Base-by-base conservation (phyloP, 2,329 filamentous ascomycete genomes). In the Fonsecaea nubica region DNA sequence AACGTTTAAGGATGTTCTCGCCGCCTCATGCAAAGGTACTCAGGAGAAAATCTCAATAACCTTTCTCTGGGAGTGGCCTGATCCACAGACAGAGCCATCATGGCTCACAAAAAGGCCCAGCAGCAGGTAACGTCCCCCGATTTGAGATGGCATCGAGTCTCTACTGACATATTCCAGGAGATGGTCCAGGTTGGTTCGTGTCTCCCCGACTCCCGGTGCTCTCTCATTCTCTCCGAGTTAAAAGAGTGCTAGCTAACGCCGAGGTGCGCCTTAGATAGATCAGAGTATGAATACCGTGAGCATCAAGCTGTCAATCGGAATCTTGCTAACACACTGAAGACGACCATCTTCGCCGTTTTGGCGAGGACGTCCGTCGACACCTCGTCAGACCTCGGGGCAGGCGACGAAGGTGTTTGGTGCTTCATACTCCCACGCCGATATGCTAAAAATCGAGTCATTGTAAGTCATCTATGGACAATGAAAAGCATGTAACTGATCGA, bases 161-260 rank as follows among this genome's bases (percentile, higher is more conserved):
- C 15, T 58, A 60, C 62, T 69, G 53, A 68, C 50, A 7, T 21
- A 63, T 30, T 56, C 6, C 84, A 98, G 92, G 95, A 99, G 86
- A 99, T 99, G 95, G 92, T 97, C 74, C 94, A 99, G 90, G 93
- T 99, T 84, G 94, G 95, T 98, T 90, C 86, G 89, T 90, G 75
- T 75, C 73, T 75, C 75, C 71, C 66, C 65, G 67, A 65, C 64
- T 45, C 13, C 25, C 12, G 62, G n/a, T 38, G 30, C 18, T 55
- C 45, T 18, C 63, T 4, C 32, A 18, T 45, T 36, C 55, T 25
- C n/a, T 42, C 18, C 25, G 45, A 2, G n/a, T 40, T 12, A 38
- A 18, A 38, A 18, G 30, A 38, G 21, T 13, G 21, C 48, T 13
- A 21, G 63, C 68, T 70, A 62, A 72, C 64, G 38, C 42, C 10